Percentiles rank a stretch among this genome's conserved stretches.
Conservation (phyloP, 805 yeast species). For the Ogataea parapolymorpha region DNA sequence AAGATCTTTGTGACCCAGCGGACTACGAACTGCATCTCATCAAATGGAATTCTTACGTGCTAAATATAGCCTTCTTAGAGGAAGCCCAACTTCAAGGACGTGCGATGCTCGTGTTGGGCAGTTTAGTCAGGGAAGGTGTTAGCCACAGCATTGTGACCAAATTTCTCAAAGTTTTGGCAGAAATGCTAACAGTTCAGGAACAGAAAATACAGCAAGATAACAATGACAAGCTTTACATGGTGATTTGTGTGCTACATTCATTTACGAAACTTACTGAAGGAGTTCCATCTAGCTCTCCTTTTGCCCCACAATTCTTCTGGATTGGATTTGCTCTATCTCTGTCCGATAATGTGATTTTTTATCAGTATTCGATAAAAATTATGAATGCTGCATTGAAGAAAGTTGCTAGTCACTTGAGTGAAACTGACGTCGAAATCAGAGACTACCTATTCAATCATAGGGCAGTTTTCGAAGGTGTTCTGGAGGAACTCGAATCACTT, state of each 20-base stretch:
- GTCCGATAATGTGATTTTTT: constrained; percentile 27
- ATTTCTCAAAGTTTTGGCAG: constrained; percentile 25
- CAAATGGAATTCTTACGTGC: constrained; percentile 61
- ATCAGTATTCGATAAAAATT: constrained; percentile 33
- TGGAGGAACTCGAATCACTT: constrained; percentile 42
- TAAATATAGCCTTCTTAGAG: constrained; percentile 56
- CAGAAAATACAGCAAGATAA: constrained; percentile 14
- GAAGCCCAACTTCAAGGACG: constrained; percentile 62
- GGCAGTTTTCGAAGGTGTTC: constrained; percentile 37
- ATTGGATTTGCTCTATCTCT: constrained; percentile 27
- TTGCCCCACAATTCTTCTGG: constrained; percentile 52
- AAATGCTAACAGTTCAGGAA: constrained; percentile 27
- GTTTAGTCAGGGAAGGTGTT: constrained; percentile 60
- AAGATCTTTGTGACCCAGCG: constrained; percentile 42
- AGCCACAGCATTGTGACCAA: constrained; percentile 45
- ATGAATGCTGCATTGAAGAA: constrained; percentile 35
- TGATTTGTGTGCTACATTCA: constrained; percentile 42
- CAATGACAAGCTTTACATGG: constrained; percentile 25
- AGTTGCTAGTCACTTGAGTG: constrained; percentile 31
- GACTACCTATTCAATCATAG: constrained; percentile 32
- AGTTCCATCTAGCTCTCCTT: constrained; percentile 40
- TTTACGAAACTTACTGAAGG: constrained; percentile 49
- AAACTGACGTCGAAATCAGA: constrained; percentile 28
- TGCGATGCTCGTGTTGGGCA: constrained; percentile 67
- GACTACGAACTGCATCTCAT: constrained; percentile 55